Evolutionary conservation across 1,139 yeast genomes (phyloP).

Genomic region (Saccharomyces hybrid): DNA sequence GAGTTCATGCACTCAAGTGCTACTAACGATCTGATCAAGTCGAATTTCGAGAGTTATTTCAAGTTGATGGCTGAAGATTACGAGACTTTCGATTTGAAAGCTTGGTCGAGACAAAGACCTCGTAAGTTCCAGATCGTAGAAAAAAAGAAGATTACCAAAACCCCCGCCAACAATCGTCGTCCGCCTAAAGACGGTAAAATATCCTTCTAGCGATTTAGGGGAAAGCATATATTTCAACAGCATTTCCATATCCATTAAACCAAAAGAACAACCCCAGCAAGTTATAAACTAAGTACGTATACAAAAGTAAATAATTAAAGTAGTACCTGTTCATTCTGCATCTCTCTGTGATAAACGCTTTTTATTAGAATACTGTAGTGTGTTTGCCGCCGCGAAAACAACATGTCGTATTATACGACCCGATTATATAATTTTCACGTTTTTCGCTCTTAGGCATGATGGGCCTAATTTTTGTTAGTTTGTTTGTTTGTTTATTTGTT

Average conservation of each 20-base stretch:
- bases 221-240: background rate
- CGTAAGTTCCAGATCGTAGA: slow-evolving; percentile 7
- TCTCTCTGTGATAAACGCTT: background rate
- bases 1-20: background rate
- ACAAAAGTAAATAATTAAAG: background rate
- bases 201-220: background rate
- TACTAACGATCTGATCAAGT: slow-evolving; percentile 11
- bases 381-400: background rate
- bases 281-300: background rate
- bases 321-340: background rate
- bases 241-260: background rate
- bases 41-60: slow-evolving; percentile 25
- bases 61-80: slow-evolving; percentile 25
- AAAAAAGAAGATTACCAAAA: slow-evolving; percentile 2
- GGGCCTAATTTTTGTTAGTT: background rate
- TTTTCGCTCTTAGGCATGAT: slow-evolving; percentile 3
- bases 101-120: slow-evolving; percentile 1
- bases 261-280: background rate
- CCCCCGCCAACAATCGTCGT: background rate
- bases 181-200: background rate
- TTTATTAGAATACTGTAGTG: too few relatives aligned
- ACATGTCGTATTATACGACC: background rate
- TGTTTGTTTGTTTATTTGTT: background rate
- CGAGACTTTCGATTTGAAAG: slow-evolving; percentile 22
- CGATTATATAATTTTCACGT: slow-evolving; percentile 2